phyloP scores from a whole-genome alignment of 768 basidiomycete species.

The Lanmaoa rubissima region DNA sequence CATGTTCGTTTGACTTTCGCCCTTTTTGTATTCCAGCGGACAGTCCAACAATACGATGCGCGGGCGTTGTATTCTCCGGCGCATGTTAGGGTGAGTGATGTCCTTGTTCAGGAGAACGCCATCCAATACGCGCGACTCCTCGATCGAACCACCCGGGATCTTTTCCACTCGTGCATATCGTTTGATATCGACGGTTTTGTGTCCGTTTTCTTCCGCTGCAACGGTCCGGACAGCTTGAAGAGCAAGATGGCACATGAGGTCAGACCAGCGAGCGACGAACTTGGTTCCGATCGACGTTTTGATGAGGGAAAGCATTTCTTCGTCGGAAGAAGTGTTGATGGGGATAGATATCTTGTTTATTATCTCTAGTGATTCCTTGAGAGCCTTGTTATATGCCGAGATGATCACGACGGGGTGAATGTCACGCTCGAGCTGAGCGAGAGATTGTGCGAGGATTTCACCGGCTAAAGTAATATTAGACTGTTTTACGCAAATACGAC shows the following conservation, averaged over 20 bases:
- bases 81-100: conserved; percentile 96
- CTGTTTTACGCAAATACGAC: fast-evolving
- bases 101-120: conserved; percentile 99
- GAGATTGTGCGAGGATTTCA: conserved; percentile 94
- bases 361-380: conserved; percentile 87
- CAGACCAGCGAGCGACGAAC: conserved; percentile 94
- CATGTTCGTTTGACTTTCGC: conserved; percentile 97
- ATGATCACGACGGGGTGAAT: conserved; percentile 99
- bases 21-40: conserved; percentile 98
- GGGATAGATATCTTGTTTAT: conserved; percentile 86
- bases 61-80: conserved; percentile 85
- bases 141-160: conserved; percentile 96
- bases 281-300: conserved; percentile 99
- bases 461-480: conserved; percentile 54
- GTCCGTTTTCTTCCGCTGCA: conserved; percentile 67
- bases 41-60: conserved; percentile 89
- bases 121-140: conserved; percentile 79
- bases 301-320: conserved; percentile 94
- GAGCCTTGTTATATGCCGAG: conserved; percentile 94
- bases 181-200: conserved; percentile 95
- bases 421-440: conserved; percentile 90
- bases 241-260: conserved; percentile 95
- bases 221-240: conserved; percentile 91
- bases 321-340: conserved; percentile 82
- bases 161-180: conserved; percentile 98